A percentile compares a stretch with the other conserved stretches of the same genome.
Conservation (phyloP, 2,329 filamentous ascomycete genomes). For the Atkinsonella texensis region DNA sequence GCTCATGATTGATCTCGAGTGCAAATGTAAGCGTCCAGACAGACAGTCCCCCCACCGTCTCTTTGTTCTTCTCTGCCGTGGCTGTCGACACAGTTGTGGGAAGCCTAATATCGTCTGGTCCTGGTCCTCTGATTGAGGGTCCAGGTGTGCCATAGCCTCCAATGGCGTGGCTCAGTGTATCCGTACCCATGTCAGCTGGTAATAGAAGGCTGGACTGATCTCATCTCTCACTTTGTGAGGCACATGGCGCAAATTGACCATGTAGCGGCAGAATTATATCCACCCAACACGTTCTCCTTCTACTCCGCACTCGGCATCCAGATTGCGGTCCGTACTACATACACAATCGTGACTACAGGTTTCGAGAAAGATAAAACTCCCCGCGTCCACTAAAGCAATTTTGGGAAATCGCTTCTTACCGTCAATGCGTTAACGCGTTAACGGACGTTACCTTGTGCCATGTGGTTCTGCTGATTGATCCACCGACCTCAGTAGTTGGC, state of each 20-base stretch:
- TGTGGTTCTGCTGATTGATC: neutral
- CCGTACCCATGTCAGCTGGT: no score
- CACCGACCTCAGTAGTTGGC: neutral
- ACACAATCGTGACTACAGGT: neutral
- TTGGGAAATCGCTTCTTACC: neutral
- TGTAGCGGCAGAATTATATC: no score
- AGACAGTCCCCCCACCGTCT: neutral
- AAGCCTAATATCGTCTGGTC: no score
- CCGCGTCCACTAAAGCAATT: neutral
- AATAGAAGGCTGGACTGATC: no score
- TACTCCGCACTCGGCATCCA: neutral
- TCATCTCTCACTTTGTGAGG: no score
- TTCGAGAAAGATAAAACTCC: neutral
- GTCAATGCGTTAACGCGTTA: neutral
- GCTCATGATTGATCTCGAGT: no score
- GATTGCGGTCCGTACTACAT: neutral
- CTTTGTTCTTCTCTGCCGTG: neutral
- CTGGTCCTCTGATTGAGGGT: no score
- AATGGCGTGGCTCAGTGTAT: no score
- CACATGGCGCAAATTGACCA: no score
- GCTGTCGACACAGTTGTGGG: neutral
- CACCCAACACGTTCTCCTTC: no score
- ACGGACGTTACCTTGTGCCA: neutral
- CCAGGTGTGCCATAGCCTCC: no score
- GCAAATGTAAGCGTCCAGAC: no score